phyloP scores from a whole-genome alignment of 768 basidiomycete species.

The Tylopilus sp. region DNA sequence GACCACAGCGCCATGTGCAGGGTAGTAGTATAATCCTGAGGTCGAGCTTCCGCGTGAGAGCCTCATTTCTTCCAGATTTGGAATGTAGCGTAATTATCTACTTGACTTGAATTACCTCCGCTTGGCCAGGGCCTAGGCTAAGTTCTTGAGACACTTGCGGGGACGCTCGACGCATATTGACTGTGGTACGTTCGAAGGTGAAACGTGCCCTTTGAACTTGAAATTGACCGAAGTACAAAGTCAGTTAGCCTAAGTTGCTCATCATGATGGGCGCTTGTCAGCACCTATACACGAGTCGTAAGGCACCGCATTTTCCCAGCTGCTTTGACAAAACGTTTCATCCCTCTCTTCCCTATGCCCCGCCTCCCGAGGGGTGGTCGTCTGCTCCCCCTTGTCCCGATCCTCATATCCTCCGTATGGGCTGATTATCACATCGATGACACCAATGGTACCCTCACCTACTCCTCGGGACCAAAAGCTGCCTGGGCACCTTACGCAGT shows the following conservation, averaged over 20 bases:
- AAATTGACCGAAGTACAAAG: background rate
- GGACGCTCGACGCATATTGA: background rate
- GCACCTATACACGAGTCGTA: background rate
- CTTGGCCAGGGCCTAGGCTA: no score
- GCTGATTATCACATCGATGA: slow-evolving; percentile 26
- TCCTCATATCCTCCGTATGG: slow-evolving; percentile 1
- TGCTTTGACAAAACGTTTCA: background rate
- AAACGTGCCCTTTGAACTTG: background rate
- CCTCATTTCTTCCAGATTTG: background rate
- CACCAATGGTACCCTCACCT: slow-evolving; percentile 20
- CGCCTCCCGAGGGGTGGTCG: background rate
- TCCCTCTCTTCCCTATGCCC: background rate
- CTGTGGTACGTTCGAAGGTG: no score
- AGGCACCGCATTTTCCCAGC: background rate
- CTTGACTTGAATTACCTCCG: no score
- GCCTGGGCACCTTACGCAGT: slow-evolving; percentile 21
- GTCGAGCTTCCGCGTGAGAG: background rate
- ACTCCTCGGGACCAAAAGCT: slow-evolving; percentile 23
- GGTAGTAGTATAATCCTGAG: no score
- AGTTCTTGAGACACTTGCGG: background rate
- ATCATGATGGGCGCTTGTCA: background rate
- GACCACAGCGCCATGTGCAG: background rate
- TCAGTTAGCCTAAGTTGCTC: background rate
- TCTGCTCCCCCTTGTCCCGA: background rate
- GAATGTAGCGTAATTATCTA: background rate